Conservation (phyloP, 2,329 filamentous ascomycete genomes). For the Sporothrix pseudoabietina region DNA sequence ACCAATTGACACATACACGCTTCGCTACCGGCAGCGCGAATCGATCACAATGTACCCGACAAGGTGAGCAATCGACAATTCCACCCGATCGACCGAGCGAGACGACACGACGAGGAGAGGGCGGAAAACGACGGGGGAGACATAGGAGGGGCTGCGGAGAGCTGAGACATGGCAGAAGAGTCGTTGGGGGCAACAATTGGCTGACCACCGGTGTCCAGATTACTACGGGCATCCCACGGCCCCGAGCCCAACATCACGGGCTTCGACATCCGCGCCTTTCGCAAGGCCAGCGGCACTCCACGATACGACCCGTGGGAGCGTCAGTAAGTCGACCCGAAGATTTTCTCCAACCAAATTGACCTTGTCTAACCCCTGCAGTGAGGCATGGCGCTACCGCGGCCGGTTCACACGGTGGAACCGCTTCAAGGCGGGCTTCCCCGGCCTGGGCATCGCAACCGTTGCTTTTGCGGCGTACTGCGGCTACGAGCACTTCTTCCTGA, state of each 20-base stretch:
- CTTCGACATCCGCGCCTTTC: slow-evolving; percentile 84
- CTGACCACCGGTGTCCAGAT: slow-evolving; percentile 40
- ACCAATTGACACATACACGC: neutral
- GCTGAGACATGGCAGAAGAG: neutral
- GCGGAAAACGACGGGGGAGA: no score
- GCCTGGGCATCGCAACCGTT: slow-evolving; percentile 87
- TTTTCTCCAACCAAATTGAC: neutral
- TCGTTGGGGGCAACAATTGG: neutral
- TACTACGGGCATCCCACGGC: slow-evolving; percentile 56
- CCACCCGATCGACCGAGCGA: neutral
- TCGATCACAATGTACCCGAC: slow-evolving; percentile 42
- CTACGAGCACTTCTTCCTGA: slow-evolving; percentile 85
- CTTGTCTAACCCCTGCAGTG: slow-evolving; percentile 56
- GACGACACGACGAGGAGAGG: neutral
- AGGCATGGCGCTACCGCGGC: slow-evolving; percentile 92
- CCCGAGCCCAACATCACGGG: slow-evolving; percentile 79
- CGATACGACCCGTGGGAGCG: slow-evolving; percentile 69
- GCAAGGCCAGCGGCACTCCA: slow-evolving; percentile 65
- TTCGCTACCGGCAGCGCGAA: slow-evolving; percentile 1
- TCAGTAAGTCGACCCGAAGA: slow-evolving; percentile 52
- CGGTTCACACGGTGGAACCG: slow-evolving; percentile 87
- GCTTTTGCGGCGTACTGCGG: slow-evolving; percentile 88
- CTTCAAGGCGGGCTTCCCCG: slow-evolving; percentile 83
- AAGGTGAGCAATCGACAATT: slow-evolving; percentile 38
- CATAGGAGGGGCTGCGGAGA: neutral